These are phyloP conservation scores for Aspergillus ellipticus DNA, from an alignment of 495 filamentous ascomycete species.

Conservation along the genomic window DNA sequence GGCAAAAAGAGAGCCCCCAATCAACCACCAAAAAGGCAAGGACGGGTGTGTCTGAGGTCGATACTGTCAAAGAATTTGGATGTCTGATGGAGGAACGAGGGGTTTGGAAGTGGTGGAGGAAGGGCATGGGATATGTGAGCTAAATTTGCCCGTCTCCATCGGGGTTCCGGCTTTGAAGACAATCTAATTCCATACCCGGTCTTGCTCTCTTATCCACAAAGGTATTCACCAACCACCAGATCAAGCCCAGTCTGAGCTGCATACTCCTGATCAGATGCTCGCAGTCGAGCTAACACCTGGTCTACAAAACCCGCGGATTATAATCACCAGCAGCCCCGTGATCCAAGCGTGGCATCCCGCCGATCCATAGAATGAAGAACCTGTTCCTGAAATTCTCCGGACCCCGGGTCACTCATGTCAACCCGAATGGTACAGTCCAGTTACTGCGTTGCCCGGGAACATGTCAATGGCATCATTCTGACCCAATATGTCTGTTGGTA, in stretches of 20 bases:
- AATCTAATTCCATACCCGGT: neutral
- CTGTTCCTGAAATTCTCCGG: neutral
- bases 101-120: slow-evolving; percentile 47
- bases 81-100: slow-evolving; percentile 37
- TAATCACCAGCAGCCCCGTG: no score
- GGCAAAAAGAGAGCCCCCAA: neutral
- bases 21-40: neutral
- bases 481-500: slow-evolving; percentile 17
- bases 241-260: no score
- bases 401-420: neutral
- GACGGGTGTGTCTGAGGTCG: slow-evolving; percentile 32
- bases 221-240: no score
- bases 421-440: neutral
- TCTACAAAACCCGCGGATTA: no score
- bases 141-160: slow-evolving; percentile 11
- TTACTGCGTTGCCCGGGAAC: slow-evolving; percentile 19
- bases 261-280: no score
- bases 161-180: neutral
- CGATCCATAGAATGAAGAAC: neutral
- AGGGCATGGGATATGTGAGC: slow-evolving; percentile 44
- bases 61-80: slow-evolving; percentile 47
- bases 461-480: slow-evolving; percentile 12
- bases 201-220: neutral
- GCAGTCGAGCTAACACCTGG: no score
- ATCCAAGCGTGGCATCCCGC: no score